These are phyloP conservation scores for Microsporum audouinii DNA, from an alignment of 2,329 filamentous ascomycete genomes.

Conservation along the genomic window DNA sequence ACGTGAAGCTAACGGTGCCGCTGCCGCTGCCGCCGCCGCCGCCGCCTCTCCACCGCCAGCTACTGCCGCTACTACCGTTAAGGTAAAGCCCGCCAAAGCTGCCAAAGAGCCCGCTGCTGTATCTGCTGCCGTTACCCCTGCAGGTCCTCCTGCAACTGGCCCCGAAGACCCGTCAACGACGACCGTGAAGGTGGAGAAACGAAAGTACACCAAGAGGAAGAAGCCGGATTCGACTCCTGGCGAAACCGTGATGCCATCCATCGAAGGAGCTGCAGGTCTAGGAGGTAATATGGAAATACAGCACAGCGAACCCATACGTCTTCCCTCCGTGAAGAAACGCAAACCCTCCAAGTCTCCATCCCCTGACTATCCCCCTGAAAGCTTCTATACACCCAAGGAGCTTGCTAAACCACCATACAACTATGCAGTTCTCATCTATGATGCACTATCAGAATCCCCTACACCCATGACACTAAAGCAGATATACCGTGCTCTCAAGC, in stretches of 20 bases:
- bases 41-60: slow-evolving; percentile 10
- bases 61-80: slow-evolving; percentile 2
- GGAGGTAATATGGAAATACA: slow-evolving; percentile 23
- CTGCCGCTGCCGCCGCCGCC: slow-evolving; percentile 30
- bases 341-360: slow-evolving; percentile 49
- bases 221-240: slow-evolving; percentile 31
- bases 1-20: slow-evolving; percentile 37
- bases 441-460: slow-evolving; percentile 47
- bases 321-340: slow-evolving; percentile 37
- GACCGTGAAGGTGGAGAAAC: slow-evolving; percentile 33
- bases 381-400: slow-evolving; percentile 51
- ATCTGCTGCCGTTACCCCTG: neutral
- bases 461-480: slow-evolving; percentile 53
- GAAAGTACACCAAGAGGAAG: slow-evolving; percentile 40
- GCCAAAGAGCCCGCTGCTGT: slow-evolving; percentile 19
- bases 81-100: slow-evolving; percentile 14
- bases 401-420: slow-evolving; percentile 51
- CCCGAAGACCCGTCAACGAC: slow-evolving; percentile 24
- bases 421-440: slow-evolving; percentile 53
- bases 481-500: slow-evolving; percentile 53
- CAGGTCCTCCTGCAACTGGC: slow-evolving; percentile 9
- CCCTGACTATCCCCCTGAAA: slow-evolving; percentile 48
- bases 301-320: slow-evolving; percentile 32
- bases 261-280: slow-evolving; percentile 25
- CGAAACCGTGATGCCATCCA: slow-evolving; percentile 34